These are phyloP conservation scores for Boletus rufocinnamomeus DNA, from an alignment of 768 basidiomycete genomes.

Conservation along the genomic window DNA sequence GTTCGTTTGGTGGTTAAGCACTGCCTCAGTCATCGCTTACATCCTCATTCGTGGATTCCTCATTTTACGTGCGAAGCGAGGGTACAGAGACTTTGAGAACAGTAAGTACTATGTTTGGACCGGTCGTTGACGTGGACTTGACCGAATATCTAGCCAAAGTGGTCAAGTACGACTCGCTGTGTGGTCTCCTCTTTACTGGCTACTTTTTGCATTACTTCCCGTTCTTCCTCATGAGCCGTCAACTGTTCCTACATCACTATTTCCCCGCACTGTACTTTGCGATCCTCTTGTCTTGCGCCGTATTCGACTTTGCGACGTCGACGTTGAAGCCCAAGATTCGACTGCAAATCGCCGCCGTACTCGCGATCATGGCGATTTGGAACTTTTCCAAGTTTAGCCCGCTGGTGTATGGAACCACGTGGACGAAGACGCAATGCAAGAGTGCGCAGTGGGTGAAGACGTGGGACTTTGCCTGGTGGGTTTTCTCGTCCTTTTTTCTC, in stretches of 20 bases:
- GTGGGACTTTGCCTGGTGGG: constrained; percentile 95
- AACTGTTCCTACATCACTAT: constrained; percentile 98
- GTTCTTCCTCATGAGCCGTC: constrained; percentile 96
- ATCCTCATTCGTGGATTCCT: constrained; percentile 71
- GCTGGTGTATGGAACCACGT: constrained; percentile 77
- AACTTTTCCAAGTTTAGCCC: constrained; percentile 80
- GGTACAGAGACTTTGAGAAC: constrained; percentile 88
- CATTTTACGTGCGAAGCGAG: constrained; percentile 86
- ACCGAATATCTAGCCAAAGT: constrained; percentile 62
- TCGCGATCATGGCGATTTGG: constrained; percentile 74
- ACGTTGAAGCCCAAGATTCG: constrained; percentile 73
- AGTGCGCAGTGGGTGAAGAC: constrained; percentile 84
- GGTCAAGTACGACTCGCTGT: constrained; percentile 88
- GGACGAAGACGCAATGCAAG: constrained; percentile 82
- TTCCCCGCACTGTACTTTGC: constrained; percentile 95
- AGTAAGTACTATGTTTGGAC: constrained; percentile 51
- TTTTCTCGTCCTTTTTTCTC: neutral
- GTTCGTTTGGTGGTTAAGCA: constrained; percentile 87
- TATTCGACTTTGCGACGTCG: constrained; percentile 87
- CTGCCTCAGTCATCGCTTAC: constrained; percentile 69
- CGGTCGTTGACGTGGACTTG: constrained; percentile 1
- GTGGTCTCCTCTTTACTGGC: constrained; percentile 88
- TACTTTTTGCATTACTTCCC: constrained; percentile 95
- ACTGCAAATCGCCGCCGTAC: constrained; percentile 76
- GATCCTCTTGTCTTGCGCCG: constrained; percentile 71